Conservation (phyloP, 108 stramenopile species). For the Aurantiochytrium sp. region DNA sequence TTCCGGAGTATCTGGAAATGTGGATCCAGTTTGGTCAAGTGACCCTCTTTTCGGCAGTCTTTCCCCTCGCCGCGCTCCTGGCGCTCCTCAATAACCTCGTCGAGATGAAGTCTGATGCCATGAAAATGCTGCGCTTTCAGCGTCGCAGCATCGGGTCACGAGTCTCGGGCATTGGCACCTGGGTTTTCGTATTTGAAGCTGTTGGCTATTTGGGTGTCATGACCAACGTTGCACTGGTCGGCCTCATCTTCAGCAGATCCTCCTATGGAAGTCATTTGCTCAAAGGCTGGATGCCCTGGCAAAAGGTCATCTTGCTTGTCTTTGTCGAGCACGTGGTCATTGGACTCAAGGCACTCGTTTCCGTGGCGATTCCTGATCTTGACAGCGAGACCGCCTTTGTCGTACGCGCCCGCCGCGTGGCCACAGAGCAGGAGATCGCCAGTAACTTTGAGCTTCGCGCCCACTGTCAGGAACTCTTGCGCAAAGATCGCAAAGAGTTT, state of each 20-base stretch:
- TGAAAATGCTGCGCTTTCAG: conserved; percentile 81
- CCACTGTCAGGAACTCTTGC: neutral
- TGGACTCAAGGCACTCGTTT: neutral
- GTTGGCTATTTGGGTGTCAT: conserved; percentile 86
- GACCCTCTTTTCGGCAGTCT: conserved; percentile 85
- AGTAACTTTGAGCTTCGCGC: neutral
- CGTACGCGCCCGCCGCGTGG: neutral
- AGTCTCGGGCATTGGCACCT: conserved; percentile 82
- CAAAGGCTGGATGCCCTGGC: neutral
- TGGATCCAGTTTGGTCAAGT: conserved; percentile 81
- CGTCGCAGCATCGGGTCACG: conserved; percentile 76
- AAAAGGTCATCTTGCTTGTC: neutral
- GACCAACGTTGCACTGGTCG: conserved; percentile 58
- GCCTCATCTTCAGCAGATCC: neutral
- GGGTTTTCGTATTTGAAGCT: conserved; percentile 86
- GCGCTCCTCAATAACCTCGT: conserved; percentile 84
- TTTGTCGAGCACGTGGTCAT: neutral
- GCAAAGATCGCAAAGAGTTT: neutral
- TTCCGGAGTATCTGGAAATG: neutral
- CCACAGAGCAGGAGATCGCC: neutral
- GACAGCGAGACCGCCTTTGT: neutral
- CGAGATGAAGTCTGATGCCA: conserved; percentile 84
- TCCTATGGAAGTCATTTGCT: neutral
- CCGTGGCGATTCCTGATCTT: neutral
- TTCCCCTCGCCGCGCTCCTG: conserved; percentile 86